phyloP scores from a whole-genome alignment of 164 flowering plant species.

The Aristolochia contorta region DNA sequence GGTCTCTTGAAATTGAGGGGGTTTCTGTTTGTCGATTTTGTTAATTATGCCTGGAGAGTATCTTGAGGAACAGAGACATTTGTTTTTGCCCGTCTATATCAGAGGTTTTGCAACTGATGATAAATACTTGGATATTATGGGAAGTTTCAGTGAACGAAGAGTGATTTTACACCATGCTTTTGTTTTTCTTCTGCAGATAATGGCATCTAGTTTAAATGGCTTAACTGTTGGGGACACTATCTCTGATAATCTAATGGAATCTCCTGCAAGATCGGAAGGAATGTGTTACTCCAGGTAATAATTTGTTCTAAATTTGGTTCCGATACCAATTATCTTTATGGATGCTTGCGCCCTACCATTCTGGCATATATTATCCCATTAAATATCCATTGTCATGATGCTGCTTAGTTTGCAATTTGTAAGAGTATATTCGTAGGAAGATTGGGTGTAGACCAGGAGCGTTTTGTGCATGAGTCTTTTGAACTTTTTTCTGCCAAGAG shows the following conservation, averaged over 20 bases:
- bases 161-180: not conserved
- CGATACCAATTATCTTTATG: too few species aligned
- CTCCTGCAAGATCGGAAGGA: conserved; percentile 70
- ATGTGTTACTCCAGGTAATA: conserved; percentile 37
- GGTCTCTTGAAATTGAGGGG: too few species aligned
- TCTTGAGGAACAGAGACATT: not conserved
- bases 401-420: too few species aligned
- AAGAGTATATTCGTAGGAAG: too few species aligned
- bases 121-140: not conserved
- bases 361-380: too few species aligned
- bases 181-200: conserved; percentile 40
- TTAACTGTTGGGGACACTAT: conserved; percentile 76
- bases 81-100: not conserved
- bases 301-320: not conserved
- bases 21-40: not conserved
- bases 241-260: conserved; percentile 61
- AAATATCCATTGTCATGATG: too few species aligned
- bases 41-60: not conserved
- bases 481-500: too few species aligned
- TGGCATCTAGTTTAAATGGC: conserved; percentile 96
- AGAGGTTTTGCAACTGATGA: too few species aligned
- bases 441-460: too few species aligned
- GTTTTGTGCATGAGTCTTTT: too few species aligned
- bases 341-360: too few species aligned
- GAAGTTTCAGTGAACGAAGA: not conserved